A percentile compares a stretch with the other conserved stretches of the same genome.
phyloP scores from a whole-genome alignment of 768 basidiomycete genomes.

The Dacryopinax primogenitus region DNA sequence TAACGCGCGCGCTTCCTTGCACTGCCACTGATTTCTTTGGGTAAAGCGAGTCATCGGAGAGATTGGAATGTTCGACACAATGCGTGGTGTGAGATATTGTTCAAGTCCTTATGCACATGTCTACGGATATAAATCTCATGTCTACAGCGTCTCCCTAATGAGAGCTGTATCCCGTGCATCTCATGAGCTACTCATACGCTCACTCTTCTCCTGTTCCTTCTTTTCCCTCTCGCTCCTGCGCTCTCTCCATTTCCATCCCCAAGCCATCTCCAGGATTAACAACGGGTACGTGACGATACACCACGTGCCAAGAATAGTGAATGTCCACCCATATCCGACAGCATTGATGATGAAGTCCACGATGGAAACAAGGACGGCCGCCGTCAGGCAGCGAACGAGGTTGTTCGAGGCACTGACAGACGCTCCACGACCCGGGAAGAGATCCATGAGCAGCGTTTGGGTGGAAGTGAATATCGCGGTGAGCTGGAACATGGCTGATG shows the following conservation, averaged over 20 bases:
- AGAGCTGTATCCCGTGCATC: too few relatives aligned
- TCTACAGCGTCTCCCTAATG: too few relatives aligned
- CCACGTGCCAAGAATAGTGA: constrained; percentile 45
- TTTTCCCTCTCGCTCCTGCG: neutral
- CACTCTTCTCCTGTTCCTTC: too few relatives aligned
- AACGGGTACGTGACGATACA: constrained; percentile 38
- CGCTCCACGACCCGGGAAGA: constrained; percentile 4
- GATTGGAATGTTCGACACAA: too few relatives aligned
- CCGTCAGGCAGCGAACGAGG: constrained; percentile 49
- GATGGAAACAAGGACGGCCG: constrained; percentile 48
- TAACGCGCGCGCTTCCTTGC: too few relatives aligned
- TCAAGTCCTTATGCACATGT: too few relatives aligned
- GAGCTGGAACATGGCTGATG: constrained; percentile 12
- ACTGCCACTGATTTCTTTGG: too few relatives aligned
- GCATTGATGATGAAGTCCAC: constrained; percentile 49
- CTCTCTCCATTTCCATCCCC: constrained; percentile 40
- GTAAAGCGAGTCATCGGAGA: too few relatives aligned
- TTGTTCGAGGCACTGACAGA: constrained; percentile 37
- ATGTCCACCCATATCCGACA: constrained; percentile 59
- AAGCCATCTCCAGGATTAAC: constrained; percentile 37
- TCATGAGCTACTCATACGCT: too few relatives aligned
- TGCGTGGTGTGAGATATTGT: too few relatives aligned
- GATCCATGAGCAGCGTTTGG: constrained; percentile 2
- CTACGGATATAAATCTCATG: too few relatives aligned
- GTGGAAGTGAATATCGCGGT: constrained; percentile 16